phyloP scores from a whole-genome alignment of 2,329 filamentous ascomycete species.

The Penicillium verrucosum region DNA sequence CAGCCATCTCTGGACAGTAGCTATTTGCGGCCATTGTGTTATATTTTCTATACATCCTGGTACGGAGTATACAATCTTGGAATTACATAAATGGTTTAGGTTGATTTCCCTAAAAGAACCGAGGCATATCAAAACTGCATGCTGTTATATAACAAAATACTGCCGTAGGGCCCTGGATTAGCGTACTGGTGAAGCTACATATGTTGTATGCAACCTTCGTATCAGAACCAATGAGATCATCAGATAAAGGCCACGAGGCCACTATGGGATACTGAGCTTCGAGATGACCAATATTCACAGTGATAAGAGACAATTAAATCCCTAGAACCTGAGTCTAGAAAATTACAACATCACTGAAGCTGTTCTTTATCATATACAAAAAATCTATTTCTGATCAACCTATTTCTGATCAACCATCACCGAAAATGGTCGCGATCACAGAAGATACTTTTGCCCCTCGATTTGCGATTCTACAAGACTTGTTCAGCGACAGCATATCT shows the following conservation, averaged over 20 bases:
- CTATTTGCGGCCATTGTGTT: not conserved
- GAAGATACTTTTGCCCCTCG: not conserved
- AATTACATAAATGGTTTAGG: not conserved
- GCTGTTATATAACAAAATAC: too few species aligned
- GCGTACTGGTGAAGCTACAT: not conserved
- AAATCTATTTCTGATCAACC: not conserved
- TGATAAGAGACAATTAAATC: not conserved
- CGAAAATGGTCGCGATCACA: not conserved
- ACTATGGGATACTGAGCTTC: not conserved
- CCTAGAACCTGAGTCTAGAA: not conserved
- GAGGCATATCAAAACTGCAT: not conserved
- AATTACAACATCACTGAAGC: not conserved
- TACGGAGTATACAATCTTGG: not conserved
- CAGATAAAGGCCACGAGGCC: slow-evolving; percentile 4
- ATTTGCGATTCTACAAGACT: not conserved
- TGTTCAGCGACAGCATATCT: not conserved
- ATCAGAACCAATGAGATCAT: slow-evolving; percentile 1
- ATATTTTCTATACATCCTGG: not conserved
- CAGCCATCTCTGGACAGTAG: slow-evolving; percentile 10
- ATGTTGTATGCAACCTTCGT: not conserved
- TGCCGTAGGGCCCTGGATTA: not conserved
- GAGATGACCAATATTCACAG: not conserved
- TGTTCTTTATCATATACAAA: not conserved
- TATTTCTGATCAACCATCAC: not conserved
- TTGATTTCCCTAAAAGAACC: not conserved